Evolutionary conservation across 306 rosid species (phyloP).

Genomic region (Coriaria nepalensis): DNA sequence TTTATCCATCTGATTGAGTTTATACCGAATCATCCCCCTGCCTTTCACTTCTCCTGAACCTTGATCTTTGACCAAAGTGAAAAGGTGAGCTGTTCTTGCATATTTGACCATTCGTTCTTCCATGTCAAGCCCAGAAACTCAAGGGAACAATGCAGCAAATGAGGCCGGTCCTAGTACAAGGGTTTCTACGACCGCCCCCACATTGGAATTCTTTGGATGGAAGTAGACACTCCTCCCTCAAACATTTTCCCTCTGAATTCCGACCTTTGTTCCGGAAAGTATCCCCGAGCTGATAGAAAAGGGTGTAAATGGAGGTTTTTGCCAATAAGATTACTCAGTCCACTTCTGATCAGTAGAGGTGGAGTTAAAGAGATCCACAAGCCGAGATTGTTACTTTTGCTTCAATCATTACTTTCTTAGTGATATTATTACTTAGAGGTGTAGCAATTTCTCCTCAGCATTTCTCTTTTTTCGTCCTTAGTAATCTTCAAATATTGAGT

Average conservation of each 20-base stretch:
- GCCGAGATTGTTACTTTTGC: constrained; percentile 67
- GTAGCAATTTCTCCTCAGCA: constrained; percentile 64
- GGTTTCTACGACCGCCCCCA: constrained; percentile 48
- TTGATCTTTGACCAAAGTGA: constrained; percentile 57
- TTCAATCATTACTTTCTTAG: constrained; percentile 58
- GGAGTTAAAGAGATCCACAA: constrained; percentile 72
- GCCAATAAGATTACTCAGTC: constrained; percentile 63
- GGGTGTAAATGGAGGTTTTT: constrained; percentile 82
- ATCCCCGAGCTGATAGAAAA: constrained; percentile 57
- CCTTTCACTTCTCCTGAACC: constrained; percentile 63
- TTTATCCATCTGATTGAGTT: constrained; percentile 36
- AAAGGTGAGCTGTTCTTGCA: constrained; percentile 57
- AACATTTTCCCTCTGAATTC: constrained; percentile 34
- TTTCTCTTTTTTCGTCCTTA: constrained; percentile 24
- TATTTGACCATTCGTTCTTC: constrained; percentile 55
- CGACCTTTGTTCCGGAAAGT: constrained; percentile 48
- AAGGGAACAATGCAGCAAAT: constrained; percentile 50
- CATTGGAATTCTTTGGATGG: constrained; percentile 42
- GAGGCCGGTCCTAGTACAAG: constrained; percentile 65
- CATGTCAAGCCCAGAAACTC: constrained; percentile 63
- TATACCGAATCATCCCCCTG: constrained; percentile 41
- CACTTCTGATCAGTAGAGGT: constrained; percentile 65
- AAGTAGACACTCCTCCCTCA: constrained; percentile 80
- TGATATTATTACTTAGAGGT: constrained; percentile 25
- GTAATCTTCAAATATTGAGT: constrained; percentile 30